Conservation (phyloP, 1,284 basidiomycete genomes). For the Uromyces viciae-fabae region DNA sequence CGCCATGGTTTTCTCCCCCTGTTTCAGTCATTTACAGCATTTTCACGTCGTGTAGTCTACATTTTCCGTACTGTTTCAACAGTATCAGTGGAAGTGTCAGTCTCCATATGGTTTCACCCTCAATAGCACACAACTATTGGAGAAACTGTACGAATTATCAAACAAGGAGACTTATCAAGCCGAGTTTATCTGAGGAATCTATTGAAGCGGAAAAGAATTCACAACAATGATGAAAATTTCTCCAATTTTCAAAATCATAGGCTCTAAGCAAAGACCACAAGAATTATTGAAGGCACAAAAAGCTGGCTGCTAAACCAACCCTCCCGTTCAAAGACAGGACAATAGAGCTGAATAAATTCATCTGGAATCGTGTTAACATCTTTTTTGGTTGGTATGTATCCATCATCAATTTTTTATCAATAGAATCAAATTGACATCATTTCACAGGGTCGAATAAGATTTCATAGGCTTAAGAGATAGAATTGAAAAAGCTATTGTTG, state of each 20-base stretch:
- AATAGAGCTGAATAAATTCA: conserved; percentile 65
- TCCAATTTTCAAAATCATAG: conserved; percentile 99
- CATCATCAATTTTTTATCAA: conserved; percentile 77
- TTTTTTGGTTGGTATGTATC: conserved; percentile 68
- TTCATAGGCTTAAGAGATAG: conserved; percentile 94
- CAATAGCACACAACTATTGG: no score
- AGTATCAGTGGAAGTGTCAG: no score
- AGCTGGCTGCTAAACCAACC: conserved; percentile 76
- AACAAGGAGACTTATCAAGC: no score
- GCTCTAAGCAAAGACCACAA: conserved; percentile 98
- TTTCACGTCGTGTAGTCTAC: no score
- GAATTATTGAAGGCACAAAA: conserved; percentile 78
- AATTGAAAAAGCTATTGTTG: conserved; percentile 99
- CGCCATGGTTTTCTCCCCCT: no score
- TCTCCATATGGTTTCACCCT: no score
- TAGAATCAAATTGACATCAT: conserved; percentile 92
- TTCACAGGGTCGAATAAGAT: conserved; percentile 80
- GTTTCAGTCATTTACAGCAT: no score
- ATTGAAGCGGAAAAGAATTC: no score
- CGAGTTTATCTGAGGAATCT: no score
- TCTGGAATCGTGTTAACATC: conserved; percentile 64
- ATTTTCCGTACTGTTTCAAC: no score
- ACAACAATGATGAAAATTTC: no score
- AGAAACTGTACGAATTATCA: no score
- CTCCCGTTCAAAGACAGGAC: conserved; percentile 82